Percentiles rank a stretch among this genome's conserved stretches.
Conservation (phyloP, 768 basidiomycete genomes). For the Cantharellus cinnabarinus region DNA sequence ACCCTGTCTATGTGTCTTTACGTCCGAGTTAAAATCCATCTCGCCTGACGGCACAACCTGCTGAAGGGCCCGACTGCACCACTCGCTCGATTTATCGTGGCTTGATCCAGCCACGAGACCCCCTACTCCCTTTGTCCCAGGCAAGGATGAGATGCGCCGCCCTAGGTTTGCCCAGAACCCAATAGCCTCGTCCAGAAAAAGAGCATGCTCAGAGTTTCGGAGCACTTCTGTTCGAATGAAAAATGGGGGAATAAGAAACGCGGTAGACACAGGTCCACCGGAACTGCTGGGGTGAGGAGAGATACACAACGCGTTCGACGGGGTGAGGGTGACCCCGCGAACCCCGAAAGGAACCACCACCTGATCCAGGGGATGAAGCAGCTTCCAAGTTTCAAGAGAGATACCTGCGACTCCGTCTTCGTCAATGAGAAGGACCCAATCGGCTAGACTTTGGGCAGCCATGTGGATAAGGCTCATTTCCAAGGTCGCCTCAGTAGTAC, state of each 20-base stretch:
- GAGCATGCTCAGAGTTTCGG: conserved; percentile 11
- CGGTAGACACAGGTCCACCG: conserved; percentile 15
- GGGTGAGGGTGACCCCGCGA: background rate
- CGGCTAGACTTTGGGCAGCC: background rate
- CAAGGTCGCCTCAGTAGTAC: background rate
- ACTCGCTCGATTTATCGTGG: background rate
- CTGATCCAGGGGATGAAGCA: background rate
- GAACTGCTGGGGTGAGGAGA: background rate
- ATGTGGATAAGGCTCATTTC: background rate
- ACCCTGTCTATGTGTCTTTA: background rate
- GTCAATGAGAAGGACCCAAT: background rate
- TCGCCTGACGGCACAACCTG: conserved; percentile 17
- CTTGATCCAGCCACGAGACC: background rate
- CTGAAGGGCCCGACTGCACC: conserved; percentile 8
- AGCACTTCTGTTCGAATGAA: conserved; percentile 21
- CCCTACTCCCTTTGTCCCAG: background rate
- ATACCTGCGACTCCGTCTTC: background rate
- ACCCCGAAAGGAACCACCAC: background rate
- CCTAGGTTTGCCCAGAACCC: background rate
- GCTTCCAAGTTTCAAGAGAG: background rate
- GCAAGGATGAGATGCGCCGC: background rate
- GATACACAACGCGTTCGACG: no score
- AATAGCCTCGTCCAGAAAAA: background rate
- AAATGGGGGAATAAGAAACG: conserved; percentile 43
- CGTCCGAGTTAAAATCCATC: conserved; percentile 11